phyloP scores from a whole-genome alignment of 495 filamentous ascomycete genomes.

The Bryoglossum gracile region DNA sequence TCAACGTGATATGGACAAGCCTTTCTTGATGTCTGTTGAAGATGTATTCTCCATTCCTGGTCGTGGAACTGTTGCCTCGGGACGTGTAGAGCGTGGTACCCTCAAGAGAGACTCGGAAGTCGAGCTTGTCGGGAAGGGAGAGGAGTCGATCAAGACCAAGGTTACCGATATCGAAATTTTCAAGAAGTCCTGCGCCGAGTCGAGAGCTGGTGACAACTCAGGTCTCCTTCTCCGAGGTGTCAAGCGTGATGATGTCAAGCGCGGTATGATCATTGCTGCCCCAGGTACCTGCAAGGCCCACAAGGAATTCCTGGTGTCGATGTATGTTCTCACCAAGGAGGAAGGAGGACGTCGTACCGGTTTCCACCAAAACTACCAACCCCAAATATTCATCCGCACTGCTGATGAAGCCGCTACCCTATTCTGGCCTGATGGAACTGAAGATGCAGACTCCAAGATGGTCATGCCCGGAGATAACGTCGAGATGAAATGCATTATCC shows the following conservation, averaged over 20 bases:
- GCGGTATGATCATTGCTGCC: slow-evolving; percentile 85
- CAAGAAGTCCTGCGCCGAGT: slow-evolving; percentile 96
- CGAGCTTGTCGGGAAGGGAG: slow-evolving; percentile 81
- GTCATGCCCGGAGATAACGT: slow-evolving; percentile 98
- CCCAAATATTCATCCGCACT: slow-evolving; percentile 91
- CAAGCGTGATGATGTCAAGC: slow-evolving; percentile 83
- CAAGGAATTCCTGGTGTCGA: slow-evolving; percentile 84
- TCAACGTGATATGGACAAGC: slow-evolving; percentile 84
- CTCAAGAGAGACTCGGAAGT: slow-evolving; percentile 90
- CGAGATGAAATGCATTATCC: slow-evolving; percentile 81
- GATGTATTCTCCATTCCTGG: slow-evolving; percentile 98
- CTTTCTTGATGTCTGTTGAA: slow-evolving; percentile 97
- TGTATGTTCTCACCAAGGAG: slow-evolving; percentile 96
- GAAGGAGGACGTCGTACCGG: slow-evolving; percentile 94
- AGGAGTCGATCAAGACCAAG: slow-evolving; percentile 83
- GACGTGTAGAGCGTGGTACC: slow-evolving; percentile 91
- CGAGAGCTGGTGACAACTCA: slow-evolving; percentile 94
- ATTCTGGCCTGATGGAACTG: slow-evolving; percentile 70
- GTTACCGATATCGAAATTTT: slow-evolving; percentile 99
- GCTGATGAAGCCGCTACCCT: slow-evolving; percentile 83
- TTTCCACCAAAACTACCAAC: slow-evolving; percentile 88
- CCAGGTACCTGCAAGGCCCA: slow-evolving; percentile 75
- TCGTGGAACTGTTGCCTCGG: slow-evolving; percentile 93
- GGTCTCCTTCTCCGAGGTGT: slow-evolving; percentile 92
- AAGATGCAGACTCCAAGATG: slow-evolving; percentile 58